Conservation (phyloP, 805 yeast species). For the Brettanomyces naardenensis region DNA sequence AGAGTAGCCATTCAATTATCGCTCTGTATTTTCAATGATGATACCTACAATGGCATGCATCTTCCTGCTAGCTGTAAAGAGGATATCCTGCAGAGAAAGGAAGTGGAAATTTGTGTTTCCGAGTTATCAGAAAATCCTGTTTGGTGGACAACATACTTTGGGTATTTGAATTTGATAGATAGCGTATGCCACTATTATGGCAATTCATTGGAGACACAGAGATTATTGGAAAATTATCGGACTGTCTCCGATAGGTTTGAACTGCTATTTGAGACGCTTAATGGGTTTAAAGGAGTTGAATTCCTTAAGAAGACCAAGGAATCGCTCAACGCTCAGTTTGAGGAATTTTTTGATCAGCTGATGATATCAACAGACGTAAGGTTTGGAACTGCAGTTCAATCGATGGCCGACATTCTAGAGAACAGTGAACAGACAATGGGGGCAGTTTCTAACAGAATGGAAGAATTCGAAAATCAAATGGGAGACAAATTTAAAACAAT, state of each 20-base stretch:
- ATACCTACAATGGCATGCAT: neutral
- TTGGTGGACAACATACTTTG: conserved; percentile 18
- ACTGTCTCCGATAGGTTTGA: neutral
- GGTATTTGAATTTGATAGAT: conserved; percentile 11
- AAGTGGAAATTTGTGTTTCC: conserved; percentile 9
- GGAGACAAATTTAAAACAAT: neutral
- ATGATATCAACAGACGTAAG: too few species aligned
- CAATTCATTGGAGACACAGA: conserved; percentile 3
- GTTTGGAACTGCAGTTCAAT: too few species aligned
- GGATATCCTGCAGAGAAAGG: neutral
- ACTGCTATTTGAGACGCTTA: neutral
- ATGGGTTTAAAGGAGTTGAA: neutral
- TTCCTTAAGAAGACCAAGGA: too few species aligned
- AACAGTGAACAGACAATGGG: neutral
- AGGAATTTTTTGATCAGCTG: too few species aligned
- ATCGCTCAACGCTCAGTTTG: too few species aligned
- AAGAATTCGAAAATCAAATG: neutral
- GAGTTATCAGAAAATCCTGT: conserved; percentile 3
- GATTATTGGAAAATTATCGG: neutral
- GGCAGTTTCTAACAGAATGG: neutral
- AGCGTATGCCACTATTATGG: conserved; percentile 6
- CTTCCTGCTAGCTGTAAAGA: conserved; percentile 3
- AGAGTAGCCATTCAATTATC: conserved; percentile 11
- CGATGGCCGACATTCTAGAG: too few species aligned
- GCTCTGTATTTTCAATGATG: conserved; percentile 9